Evolutionary conservation across 352 stramenopile species (phyloP), one percentile per base, ranked within the genome.

Genomic region (Phytophthora brassicae): DNA sequence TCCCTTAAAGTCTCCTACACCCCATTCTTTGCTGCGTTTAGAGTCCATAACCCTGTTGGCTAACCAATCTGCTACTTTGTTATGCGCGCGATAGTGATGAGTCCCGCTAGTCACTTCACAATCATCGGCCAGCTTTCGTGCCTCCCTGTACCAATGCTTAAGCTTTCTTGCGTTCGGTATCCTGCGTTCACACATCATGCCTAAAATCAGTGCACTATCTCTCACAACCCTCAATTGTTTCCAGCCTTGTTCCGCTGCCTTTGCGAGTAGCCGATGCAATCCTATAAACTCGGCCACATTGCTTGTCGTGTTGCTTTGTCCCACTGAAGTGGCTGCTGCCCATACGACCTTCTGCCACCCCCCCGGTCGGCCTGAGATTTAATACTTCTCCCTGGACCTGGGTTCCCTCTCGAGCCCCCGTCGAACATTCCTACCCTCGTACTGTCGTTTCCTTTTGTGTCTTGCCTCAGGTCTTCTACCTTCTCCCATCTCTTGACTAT

Each of bases 181-280:
- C 7, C 6, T 58, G 1, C 59, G 11, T 16, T 63, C 20, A 16
- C 60, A 26, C 50, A 81, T 61, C 22, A 75, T 29, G 29, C 68
- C 44, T 3, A 81, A 26, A 7, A 53, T 38, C n/a, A 64, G 46
- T 11, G 24, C 47, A 14, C 73, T 60, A 29, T 61, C 50, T 0
- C 39, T 50, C 4, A 59, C 44, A 2, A 55, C 24, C 13, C 20
- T 12, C 3, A 26, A 2, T 1, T 29, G 2, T 29, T 6, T 3
- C n/a, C 38, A 48, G 5, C 22, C 36, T 3, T 29, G n/a, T 5
- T 41, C 35, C 35, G 20, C 35, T 16, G 35, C 35, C 8, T 41
- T 11, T 3, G 35, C 35, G 13, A 41, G 16, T 3, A 41, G 7
- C 20, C 35, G 11, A 4, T 41, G 35, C 5, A 41, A 16, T 3